phyloP scores from a whole-genome alignment of 495 filamentous ascomycete species.

The Massariosphaeria phaeospora region DNA sequence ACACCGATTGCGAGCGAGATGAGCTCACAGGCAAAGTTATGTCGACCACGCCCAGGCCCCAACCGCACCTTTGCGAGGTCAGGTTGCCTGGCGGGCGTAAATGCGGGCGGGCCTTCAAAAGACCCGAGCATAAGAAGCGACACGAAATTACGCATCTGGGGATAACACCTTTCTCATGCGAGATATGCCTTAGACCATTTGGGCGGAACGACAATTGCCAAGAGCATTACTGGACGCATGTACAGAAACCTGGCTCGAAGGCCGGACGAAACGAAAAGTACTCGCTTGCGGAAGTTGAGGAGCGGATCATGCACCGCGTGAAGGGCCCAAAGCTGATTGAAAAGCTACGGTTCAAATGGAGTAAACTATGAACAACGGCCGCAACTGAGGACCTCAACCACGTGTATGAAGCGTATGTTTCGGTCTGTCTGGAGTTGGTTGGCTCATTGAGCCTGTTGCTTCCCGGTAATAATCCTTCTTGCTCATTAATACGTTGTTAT shows the following conservation, averaged over 20 bases:
- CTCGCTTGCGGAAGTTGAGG: background rate
- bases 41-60: no score
- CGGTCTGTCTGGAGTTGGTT: background rate
- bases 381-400: background rate
- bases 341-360: constrained; percentile 9
- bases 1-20: no score
- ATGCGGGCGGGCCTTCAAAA: constrained; percentile 4
- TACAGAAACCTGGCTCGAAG: constrained; percentile 11
- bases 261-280: constrained; percentile 7
- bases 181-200: constrained; percentile 7
- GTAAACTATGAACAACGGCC: background rate
- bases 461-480: background rate
- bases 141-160: constrained; percentile 8
- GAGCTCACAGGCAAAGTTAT: no score
- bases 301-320: background rate
- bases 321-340: constrained; percentile 3
- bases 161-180: background rate
- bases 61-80: no score
- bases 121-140: constrained; percentile 18
- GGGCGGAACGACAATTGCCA: constrained; percentile 18
- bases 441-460: background rate
- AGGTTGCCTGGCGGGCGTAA: background rate
- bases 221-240: constrained; percentile 16
- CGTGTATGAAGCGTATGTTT: background rate
- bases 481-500: no score